These are phyloP conservation scores for Talaromyces rugulosus DNA, from an alignment of 2,329 filamentous ascomycete genomes.

Conservation along the genomic window DNA sequence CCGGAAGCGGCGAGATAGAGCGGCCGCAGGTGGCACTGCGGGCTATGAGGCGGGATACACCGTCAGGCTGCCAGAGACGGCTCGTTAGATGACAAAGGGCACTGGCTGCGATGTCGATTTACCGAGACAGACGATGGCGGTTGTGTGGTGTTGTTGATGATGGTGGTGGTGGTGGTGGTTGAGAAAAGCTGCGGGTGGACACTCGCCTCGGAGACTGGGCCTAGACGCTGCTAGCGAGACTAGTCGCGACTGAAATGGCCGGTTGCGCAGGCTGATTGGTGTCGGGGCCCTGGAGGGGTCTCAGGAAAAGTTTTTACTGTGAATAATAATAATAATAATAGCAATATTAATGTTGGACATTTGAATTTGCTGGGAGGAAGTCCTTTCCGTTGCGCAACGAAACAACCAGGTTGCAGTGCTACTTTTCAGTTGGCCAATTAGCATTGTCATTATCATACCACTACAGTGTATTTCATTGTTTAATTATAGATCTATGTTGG, in stretches of 20 bases:
- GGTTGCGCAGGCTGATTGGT: not conserved
- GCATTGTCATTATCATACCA: no score
- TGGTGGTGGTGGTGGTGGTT: not conserved
- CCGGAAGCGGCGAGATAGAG: not conserved
- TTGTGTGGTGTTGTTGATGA: not conserved
- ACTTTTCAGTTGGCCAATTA: no score
- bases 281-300: not conserved
- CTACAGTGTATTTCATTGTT: no score
- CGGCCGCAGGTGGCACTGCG: constrained; percentile 19
- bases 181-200: not conserved
- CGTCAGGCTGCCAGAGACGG: not conserved
- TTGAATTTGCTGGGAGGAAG: no score
- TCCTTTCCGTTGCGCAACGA: no score
- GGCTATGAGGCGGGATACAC: not conserved
- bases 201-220: no score
- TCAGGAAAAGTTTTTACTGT: not conserved
- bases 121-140: not conserved
- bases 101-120: not conserved
- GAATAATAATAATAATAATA: not conserved
- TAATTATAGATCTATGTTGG: no score
- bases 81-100: not conserved
- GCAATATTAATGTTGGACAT: not conserved
- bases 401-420: no score
- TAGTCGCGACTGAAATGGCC: constrained; percentile 37
- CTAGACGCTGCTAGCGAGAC: not conserved